phyloP scores from a whole-genome alignment of 2,329 filamentous ascomycete species.

The Ilyonectria mors-panacis region DNA sequence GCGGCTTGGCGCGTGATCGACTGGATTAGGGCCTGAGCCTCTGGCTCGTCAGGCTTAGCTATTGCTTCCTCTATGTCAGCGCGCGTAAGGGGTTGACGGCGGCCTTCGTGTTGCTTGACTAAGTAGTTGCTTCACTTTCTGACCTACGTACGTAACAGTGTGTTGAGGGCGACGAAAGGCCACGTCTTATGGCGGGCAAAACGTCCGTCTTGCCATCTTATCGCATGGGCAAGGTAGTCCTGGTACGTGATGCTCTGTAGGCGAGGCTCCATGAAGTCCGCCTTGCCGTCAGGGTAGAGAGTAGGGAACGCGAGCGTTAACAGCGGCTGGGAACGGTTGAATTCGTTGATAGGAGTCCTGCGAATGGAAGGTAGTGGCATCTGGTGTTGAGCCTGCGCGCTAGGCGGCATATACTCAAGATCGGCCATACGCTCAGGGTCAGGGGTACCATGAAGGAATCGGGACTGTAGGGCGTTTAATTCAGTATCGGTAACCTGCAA shows the following conservation, averaged over 20 bases:
- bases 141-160: constrained; percentile 4
- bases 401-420: constrained; percentile 14
- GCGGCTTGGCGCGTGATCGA: constrained; percentile 6
- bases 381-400: constrained; percentile 1
- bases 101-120: background rate
- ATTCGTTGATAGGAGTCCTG: constrained; percentile 7
- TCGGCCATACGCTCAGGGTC: constrained; percentile 8
- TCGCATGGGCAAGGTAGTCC: background rate
- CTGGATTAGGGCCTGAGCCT: constrained; percentile 11
- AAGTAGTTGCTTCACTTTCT: background rate
- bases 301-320: constrained; percentile 11
- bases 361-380: background rate
- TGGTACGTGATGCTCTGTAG: background rate
- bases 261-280: constrained; percentile 4
- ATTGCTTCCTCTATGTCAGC: background rate
- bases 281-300: constrained; percentile 15
- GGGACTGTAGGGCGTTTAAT: constrained; percentile 15
- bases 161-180: constrained; percentile 10
- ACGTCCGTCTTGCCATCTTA: background rate
- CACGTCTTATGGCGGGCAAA: background rate
- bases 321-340: constrained; percentile 16
- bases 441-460: constrained; percentile 15
- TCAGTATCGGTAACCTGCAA: constrained; percentile 11
- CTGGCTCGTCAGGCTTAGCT: background rate
- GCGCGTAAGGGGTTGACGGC: background rate